phyloP scores from a whole-genome alignment of 257 asterid species.

The Eucommia ulmoides region DNA sequence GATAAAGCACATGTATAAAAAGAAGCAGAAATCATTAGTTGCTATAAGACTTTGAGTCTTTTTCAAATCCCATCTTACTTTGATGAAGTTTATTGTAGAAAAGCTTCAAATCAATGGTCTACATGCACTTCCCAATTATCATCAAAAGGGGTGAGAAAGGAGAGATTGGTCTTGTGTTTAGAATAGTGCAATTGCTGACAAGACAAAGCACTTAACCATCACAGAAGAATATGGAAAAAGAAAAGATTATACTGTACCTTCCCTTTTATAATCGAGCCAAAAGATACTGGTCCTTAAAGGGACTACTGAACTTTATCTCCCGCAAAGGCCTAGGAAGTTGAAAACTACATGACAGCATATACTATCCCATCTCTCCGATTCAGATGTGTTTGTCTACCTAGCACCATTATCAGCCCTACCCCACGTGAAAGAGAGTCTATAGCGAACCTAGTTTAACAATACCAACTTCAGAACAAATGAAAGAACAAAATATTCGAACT shows the following conservation, averaged over 20 bases:
- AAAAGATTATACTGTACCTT: slow-evolving; percentile 8
- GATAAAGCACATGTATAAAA: slow-evolving; percentile 39
- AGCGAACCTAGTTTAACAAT: too few species aligned
- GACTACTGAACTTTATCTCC: too few species aligned
- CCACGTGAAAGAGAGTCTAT: too few species aligned
- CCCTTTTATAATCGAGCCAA: too few species aligned
- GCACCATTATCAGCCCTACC: too few species aligned
- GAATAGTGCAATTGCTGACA: slow-evolving; percentile 45
- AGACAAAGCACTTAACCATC: slow-evolving; percentile 27
- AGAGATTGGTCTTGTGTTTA: slow-evolving; percentile 34
- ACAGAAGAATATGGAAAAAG: slow-evolving; percentile 13
- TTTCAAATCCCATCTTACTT: slow-evolving; percentile 24
- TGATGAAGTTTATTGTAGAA: slow-evolving; percentile 23
- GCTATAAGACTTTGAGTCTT: slow-evolving; percentile 21
- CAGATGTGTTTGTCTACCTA: too few species aligned
- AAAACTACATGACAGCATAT: too few species aligned
- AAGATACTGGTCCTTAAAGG: too few species aligned
- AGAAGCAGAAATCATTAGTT: slow-evolving; percentile 48
- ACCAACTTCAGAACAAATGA: too few species aligned
- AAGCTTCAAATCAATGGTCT: slow-evolving; percentile 47
- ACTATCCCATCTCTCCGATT: too few species aligned
- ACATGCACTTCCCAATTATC: slow-evolving; percentile 20
- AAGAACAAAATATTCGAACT: too few species aligned
- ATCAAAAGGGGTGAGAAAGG: slow-evolving; percentile 51
- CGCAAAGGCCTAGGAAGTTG: too few species aligned